These are phyloP conservation scores for Elongisporangium anandrum DNA, from an alignment of 352 stramenopile species.

Conservation along the genomic window DNA sequence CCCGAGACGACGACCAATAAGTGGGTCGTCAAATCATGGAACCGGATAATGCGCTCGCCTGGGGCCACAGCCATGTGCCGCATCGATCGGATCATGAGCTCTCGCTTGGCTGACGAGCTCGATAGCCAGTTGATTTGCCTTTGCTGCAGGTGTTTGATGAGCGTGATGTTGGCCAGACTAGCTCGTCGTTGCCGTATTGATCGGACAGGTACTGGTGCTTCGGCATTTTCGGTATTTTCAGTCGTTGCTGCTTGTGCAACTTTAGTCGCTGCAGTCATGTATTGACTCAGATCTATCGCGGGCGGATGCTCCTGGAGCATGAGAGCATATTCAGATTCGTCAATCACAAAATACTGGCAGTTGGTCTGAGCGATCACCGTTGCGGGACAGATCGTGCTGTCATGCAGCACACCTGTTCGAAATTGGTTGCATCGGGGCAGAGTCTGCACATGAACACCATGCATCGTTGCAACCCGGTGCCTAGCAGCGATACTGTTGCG, in stretches of 20 bases:
- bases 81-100: conserved; percentile 33
- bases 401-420: conserved; percentile 43
- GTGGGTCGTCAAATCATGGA: conserved; percentile 35
- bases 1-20: conserved; percentile 46
- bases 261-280: not conserved
- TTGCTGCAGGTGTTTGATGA: conserved; percentile 27
- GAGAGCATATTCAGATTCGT: conserved; percentile 33
- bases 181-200: not conserved
- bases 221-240: not conserved
- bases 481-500: conserved; percentile 6
- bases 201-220: not conserved
- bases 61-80: conserved; percentile 19
- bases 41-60: conserved; percentile 35
- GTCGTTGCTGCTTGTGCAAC: not conserved
- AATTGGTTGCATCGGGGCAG: conserved; percentile 47
- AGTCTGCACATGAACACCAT: conserved; percentile 57
- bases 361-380: conserved; percentile 52
- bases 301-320: conserved; percentile 32
- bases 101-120: conserved; percentile 20
- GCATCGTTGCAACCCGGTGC: conserved; percentile 30
- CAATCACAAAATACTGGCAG: conserved; percentile 45
- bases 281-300: conserved; percentile 24
- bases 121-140: conserved; percentile 25
- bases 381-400: conserved; percentile 31
- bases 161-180: conserved; percentile 7